Evolutionary conservation across 768 basidiomycete species (phyloP).

Genomic region (Leccinellum rugosiceps): DNA sequence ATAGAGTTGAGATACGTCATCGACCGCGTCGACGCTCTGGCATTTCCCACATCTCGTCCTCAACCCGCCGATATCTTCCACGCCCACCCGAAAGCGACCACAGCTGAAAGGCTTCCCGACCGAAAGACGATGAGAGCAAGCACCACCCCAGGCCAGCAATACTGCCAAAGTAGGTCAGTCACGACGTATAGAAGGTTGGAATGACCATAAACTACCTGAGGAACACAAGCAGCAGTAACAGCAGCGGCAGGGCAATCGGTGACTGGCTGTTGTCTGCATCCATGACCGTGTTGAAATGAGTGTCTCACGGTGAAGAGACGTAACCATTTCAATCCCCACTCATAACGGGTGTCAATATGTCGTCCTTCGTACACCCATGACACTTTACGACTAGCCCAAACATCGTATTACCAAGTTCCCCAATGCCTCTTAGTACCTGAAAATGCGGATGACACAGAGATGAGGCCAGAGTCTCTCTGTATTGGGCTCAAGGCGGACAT

Average conservation of each 20-base stretch:
- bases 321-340: background rate
- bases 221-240: constrained; percentile 46
- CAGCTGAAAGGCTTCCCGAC: constrained; percentile 36
- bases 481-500: constrained; percentile 60
- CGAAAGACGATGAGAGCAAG: constrained; percentile 64
- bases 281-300: background rate
- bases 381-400: constrained; percentile 1
- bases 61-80: constrained; percentile 38
- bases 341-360: too few relatives aligned
- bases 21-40: constrained; percentile 35
- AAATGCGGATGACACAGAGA: constrained; percentile 36
- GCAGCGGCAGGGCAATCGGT: constrained; percentile 28
- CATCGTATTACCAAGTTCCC: background rate
- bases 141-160: constrained; percentile 59
- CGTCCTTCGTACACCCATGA: constrained; percentile 1
- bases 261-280: background rate
- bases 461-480: constrained; percentile 41
- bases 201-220: constrained; percentile 40
- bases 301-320: background rate
- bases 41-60: constrained; percentile 63
- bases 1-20: constrained; percentile 11
- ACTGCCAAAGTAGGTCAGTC: constrained; percentile 27
- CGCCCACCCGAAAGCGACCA: background rate
- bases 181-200: background rate
- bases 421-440: background rate